Conservation (phyloP, 2,329 filamentous ascomycete species). For the Drechslerella dactyloides region DNA sequence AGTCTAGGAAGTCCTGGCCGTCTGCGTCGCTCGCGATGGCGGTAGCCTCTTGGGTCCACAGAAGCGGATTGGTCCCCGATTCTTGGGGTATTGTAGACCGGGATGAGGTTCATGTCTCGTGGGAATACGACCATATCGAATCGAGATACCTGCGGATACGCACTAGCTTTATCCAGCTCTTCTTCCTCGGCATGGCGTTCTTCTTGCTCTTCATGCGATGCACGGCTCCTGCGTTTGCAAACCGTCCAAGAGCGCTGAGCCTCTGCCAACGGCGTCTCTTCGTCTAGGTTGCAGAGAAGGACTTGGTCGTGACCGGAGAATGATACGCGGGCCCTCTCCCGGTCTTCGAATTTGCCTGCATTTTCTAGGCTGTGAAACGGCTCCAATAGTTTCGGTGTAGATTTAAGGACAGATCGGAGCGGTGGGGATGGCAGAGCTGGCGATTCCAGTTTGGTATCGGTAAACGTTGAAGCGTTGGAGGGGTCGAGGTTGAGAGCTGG, state of each 20-base stretch:
- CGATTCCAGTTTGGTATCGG: neutral
- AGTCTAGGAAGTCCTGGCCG: neutral
- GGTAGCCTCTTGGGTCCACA: neutral
- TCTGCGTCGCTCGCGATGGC: neutral
- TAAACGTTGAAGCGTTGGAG: neutral
- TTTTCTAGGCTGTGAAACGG: too few species aligned
- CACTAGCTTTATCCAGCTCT: conserved; percentile 10
- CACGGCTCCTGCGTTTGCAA: neutral
- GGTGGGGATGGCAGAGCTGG: neutral
- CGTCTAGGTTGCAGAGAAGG: conserved; percentile 8
- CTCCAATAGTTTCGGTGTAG: neutral
- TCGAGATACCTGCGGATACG: neutral
- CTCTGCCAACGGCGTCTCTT: conserved; percentile 19
- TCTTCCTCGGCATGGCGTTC: conserved; percentile 3
- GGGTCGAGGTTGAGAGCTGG: neutral
- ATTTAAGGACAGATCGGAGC: conserved; percentile 15
- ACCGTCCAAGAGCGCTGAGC: conserved; percentile 22
- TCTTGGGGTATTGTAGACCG: too few species aligned
- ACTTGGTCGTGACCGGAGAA: conserved; percentile 30
- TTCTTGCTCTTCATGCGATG: neutral
- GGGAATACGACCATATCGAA: neutral
- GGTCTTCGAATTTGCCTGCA: neutral
- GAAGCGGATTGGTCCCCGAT: too few species aligned
- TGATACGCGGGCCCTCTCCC: conserved; percentile 11
- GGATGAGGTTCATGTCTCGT: neutral